Percentiles rank a stretch among this genome's conserved stretches.
Evolutionary conservation across 345 rosid genomes (phyloP).

Genomic region (Citrus australasica): DNA sequence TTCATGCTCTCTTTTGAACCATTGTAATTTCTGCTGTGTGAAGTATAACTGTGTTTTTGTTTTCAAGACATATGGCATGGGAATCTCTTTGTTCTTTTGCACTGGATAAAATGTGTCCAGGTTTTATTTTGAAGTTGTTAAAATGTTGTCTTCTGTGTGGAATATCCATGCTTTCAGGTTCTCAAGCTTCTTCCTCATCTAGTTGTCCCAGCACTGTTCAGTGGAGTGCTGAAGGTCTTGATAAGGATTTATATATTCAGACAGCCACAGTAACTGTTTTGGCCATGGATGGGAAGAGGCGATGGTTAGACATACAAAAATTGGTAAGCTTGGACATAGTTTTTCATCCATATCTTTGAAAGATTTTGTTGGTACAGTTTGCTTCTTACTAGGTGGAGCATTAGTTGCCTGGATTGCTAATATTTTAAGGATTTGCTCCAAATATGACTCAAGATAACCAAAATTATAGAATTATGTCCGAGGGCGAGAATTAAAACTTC

Average conservation of each 20-base stretch:
- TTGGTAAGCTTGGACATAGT: slow-evolving; percentile 52
- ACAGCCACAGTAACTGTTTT: slow-evolving; percentile 80
- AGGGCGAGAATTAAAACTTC: background rate
- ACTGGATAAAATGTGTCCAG: background rate
- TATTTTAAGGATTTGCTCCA: background rate
- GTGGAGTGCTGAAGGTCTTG: slow-evolving; percentile 89
- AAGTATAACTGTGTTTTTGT: background rate
- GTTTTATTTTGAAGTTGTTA: background rate
- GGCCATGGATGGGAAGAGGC: slow-evolving; percentile 99
- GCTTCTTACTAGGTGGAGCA: background rate
- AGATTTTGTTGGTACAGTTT: background rate
- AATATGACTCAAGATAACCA: background rate
- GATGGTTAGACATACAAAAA: slow-evolving; percentile 90
- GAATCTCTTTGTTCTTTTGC: slow-evolving; percentile 3
- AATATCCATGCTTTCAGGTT: slow-evolving; percentile 42
- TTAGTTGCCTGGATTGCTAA: background rate
- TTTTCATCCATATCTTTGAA: slow-evolving; percentile 11
- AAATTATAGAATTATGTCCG: background rate
- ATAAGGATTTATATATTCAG: slow-evolving; percentile 84
- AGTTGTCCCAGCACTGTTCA: slow-evolving; percentile 55
- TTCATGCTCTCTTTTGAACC: background rate
- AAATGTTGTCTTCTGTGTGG: background rate
- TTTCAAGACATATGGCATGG: background rate
- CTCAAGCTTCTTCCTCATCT: slow-evolving; percentile 40
- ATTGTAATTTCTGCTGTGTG: background rate